Percentiles rank a stretch among this genome's conserved stretches.
Evolutionary conservation across 768 basidiomycete genomes (phyloP).

Genomic region (Boletus pseudo-olivaceus): DNA sequence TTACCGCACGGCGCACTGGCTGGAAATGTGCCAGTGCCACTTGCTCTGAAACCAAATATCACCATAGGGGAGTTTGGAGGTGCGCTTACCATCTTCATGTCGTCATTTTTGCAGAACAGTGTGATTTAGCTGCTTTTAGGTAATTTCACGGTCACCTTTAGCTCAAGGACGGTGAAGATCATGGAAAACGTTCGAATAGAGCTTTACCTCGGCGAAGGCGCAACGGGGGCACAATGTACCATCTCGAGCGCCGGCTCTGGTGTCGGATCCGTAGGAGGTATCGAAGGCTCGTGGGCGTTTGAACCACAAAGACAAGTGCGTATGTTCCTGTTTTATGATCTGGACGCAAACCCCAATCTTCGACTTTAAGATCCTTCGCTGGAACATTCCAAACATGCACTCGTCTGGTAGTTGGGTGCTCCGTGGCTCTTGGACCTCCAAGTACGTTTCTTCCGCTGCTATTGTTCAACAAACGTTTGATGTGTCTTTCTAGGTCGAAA

Average conservation of each 20-base stretch:
- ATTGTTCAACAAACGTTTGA: not conserved
- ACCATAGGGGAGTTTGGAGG: slow-evolving; percentile 31
- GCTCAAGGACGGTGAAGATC: slow-evolving; percentile 58
- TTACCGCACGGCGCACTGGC: slow-evolving; percentile 34
- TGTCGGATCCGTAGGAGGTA: slow-evolving; percentile 34
- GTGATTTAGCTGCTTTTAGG: slow-evolving; percentile 33
- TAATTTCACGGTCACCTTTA: slow-evolving; percentile 58
- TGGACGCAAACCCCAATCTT: not conserved
- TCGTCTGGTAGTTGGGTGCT: slow-evolving; percentile 70
- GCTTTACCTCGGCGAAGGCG: slow-evolving; percentile 71
- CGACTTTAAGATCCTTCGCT: slow-evolving; percentile 59
- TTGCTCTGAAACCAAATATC: slow-evolving; percentile 46
- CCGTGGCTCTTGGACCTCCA: slow-evolving; percentile 72
- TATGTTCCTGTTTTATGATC: not conserved
- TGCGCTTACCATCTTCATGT: slow-evolving; percentile 3
- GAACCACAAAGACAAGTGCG: slow-evolving; percentile 63
- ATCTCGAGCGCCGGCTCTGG: slow-evolving; percentile 55
- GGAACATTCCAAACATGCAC: slow-evolving; percentile 70
- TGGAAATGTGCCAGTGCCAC: slow-evolving; percentile 50
- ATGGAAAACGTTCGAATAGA: slow-evolving; percentile 73
- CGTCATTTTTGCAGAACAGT: not conserved
- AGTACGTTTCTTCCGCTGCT: slow-evolving; percentile 39
- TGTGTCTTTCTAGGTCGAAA: slow-evolving; percentile 32
- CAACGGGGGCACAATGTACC: slow-evolving; percentile 69
- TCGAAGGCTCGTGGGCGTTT: slow-evolving; percentile 75